These are phyloP conservation scores for Aethionema arabicum DNA, from an alignment of 345 rosid genomes.

Conservation along the genomic window DNA sequence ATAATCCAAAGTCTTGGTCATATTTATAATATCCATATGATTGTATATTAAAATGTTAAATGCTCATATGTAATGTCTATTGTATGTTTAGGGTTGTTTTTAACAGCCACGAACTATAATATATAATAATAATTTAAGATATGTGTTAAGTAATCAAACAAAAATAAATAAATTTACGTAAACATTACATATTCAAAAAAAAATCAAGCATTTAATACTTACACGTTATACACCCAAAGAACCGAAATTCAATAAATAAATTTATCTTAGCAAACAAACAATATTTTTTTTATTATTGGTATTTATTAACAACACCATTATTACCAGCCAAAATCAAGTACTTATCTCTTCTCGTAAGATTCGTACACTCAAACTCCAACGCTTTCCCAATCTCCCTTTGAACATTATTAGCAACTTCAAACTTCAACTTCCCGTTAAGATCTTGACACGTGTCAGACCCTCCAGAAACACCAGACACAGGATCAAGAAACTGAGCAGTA, in stretches of 20 bases:
- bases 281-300: background rate
- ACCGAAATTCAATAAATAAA: conserved; percentile 3
- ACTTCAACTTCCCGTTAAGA: conserved; percentile 38
- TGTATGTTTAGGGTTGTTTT: no score
- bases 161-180: conserved; percentile 19
- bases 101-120: no score
- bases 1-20: no score
- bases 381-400: conserved; percentile 57
- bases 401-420: conserved; percentile 61
- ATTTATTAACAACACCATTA: conserved; percentile 45
- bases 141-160: background rate
- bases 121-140: conserved; percentile 6
- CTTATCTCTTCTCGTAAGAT: conserved; percentile 69
- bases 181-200: conserved; percentile 10
- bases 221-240: conserved; percentile 28
- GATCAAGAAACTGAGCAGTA: conserved; percentile 45
- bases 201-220: conserved; percentile 24
- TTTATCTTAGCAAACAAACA: background rate
- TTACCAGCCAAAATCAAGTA: conserved; percentile 81
- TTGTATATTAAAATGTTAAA: no score
- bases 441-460: conserved; percentile 23
- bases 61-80: no score
- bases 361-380: conserved; percentile 62
- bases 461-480: conserved; percentile 31
- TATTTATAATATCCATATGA: no score